Evolutionary conservation across 371 early-diverging fungal genomes (phyloP).

Genomic region (Mucor piriformis): DNA sequence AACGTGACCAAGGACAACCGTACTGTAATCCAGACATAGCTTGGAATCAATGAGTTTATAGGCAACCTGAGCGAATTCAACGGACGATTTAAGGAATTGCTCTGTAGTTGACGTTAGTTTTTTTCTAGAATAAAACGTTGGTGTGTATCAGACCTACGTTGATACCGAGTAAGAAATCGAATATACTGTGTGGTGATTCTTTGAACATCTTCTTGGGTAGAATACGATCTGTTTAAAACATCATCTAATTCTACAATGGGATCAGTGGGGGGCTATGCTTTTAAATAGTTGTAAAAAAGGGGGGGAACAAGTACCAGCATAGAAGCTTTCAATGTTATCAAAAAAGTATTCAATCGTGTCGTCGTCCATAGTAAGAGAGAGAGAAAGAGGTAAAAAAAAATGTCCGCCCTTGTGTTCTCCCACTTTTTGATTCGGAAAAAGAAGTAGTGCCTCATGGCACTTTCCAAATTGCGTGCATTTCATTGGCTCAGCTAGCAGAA

Average conservation of each 20-base stretch:
- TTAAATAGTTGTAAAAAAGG: no score
- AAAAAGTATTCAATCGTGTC: slow-evolving; percentile 49
- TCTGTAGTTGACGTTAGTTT: slow-evolving; percentile 28
- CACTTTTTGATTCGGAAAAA: no score
- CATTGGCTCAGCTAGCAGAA: no score
- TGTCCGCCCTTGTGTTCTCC: not conserved
- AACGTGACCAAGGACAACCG: slow-evolving; percentile 59
- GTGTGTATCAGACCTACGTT: no score
- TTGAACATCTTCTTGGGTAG: slow-evolving; percentile 36
- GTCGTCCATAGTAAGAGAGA: slow-evolving; percentile 24
- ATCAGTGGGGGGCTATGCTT: no score
- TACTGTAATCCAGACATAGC: slow-evolving; percentile 62
- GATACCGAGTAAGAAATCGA: slow-evolving; percentile 43
- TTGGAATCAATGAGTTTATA: slow-evolving; percentile 70
- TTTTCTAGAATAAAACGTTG: not conserved
- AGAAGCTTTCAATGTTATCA: slow-evolving; percentile 49
- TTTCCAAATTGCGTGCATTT: no score
- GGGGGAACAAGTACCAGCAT: slow-evolving; percentile 53
- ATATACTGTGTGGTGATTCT: slow-evolving; percentile 44
- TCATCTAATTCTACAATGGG: slow-evolving; percentile 50
- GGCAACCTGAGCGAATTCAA: slow-evolving; percentile 59
- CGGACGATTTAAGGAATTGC: slow-evolving; percentile 50
- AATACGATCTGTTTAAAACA: slow-evolving; percentile 42
- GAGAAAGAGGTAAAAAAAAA: slow-evolving; percentile 1
- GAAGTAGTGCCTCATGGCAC: no score